Percentiles rank a stretch among this genome's conserved stretches.
phyloP scores from a whole-genome alignment of 176 grass and related monocot genomes.

The Phoenix dactylifera region DNA sequence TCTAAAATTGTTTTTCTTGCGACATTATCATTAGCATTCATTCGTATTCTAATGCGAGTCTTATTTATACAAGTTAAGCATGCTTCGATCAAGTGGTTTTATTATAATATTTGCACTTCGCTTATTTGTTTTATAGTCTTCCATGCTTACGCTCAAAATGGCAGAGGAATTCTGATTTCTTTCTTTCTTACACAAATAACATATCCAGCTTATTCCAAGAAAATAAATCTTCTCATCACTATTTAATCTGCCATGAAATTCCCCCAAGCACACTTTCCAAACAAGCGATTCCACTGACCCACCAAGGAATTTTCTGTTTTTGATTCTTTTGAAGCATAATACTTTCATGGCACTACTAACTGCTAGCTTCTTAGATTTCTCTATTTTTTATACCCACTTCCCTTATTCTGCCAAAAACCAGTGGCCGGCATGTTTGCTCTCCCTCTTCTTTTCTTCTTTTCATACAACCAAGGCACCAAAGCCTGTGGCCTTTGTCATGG shows the following conservation, averaged over 20 bases:
- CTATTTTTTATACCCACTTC: conserved; percentile 4
- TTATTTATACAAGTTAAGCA: too few relatives aligned
- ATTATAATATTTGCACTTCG: too few relatives aligned
- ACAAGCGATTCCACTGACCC: not conserved
- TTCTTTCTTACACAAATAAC: not conserved
- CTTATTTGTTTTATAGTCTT: too few relatives aligned
- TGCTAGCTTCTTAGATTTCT: not conserved
- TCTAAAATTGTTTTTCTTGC: too few relatives aligned
- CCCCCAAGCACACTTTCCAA: not conserved
- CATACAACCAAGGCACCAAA: not conserved
- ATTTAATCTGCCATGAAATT: conserved; percentile 1
- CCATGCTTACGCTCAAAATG: too few relatives aligned
- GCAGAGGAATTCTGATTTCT: not conserved
- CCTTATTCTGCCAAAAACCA: not conserved
- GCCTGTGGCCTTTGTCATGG: conserved; percentile 1
- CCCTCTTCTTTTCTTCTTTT: not conserved
- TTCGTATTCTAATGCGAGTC: too few relatives aligned
- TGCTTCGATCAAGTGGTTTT: too few relatives aligned
- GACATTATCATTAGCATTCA: too few relatives aligned
- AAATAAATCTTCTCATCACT: not conserved
- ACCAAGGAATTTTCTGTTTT: not conserved
- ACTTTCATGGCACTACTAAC: not conserved
- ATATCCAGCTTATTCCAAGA: not conserved
- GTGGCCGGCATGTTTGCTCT: conserved; percentile 1
- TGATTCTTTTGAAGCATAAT: conserved; percentile 1